Evolutionary conservation across 2,329 filamentous ascomycete genomes (phyloP), one percentile per base, ranked within the genome.

Genomic region (Coniochaeta hoffmannii): DNA sequence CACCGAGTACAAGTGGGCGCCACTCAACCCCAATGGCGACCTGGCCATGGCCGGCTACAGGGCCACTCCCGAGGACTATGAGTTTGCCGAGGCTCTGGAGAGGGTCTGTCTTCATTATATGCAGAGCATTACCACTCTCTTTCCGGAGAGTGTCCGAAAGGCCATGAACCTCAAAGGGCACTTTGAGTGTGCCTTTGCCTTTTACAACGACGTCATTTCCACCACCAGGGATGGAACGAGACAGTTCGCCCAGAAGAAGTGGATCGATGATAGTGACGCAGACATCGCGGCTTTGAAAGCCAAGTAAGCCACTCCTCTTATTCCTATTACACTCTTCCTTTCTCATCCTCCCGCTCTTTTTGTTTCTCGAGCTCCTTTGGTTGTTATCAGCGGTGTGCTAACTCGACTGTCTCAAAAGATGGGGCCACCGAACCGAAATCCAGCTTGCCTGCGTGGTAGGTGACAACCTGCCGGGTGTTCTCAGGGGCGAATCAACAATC

Each of bases 401-500:
- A 32, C 30, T 12, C 12, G 17, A 15, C 44, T n/a, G 17, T 56
- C 49, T 36, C 53, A n/a, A 50, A 31, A 53, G 38, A 38, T 57
- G 55, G 61, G 11, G 58, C 35, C 19, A 59, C 56, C 50, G 57
- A 26, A 59, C 61, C 1, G 65, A 67, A 14, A 34, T 71, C 6
- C 61, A 65, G 24, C 55, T 68, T 2, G 49, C 64, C 1, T 49
- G 58, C 7, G 59, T 62, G 0, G 65, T 69, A 0, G 64, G 72
- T 1, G 64, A 71, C 19, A 65, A 65, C 22, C 53, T 75, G 5
- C 57, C 66, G 0, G 58, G 61, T 7, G 62, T 69, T 4, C 59
- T 74, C 26, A 59, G 65, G 1, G 68, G 68, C 7, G 62, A 68
- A 46, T 61, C 51, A 15, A 67, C 58, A 12, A 64, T 69, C 50